A percentile compares a stretch with the other conserved stretches of the same genome.
Conservation (phyloP, 305 asterid species). For the Fraxinus xanthoxyloides region DNA sequence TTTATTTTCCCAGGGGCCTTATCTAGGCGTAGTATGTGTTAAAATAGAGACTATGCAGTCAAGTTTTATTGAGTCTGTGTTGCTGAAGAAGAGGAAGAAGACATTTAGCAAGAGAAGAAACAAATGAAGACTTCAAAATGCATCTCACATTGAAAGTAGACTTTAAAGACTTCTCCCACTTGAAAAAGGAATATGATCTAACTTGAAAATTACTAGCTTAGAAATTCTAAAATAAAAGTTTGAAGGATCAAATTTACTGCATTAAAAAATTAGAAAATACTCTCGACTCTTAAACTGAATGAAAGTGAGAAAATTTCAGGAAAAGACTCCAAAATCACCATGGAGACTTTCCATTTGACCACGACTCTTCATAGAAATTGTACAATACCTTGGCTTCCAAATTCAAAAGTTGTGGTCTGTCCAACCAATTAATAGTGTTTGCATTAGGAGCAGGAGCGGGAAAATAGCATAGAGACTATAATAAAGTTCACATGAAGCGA, state of each 20-base stretch:
- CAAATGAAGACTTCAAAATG: background rate
- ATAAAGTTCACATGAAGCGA: background rate
- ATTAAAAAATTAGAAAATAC: background rate
- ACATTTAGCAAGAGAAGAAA: background rate
- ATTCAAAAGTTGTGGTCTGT: background rate
- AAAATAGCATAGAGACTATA: background rate
- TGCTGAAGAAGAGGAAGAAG: background rate
- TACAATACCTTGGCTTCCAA: background rate
- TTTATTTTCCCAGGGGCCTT: background rate
- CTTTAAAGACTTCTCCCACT: background rate
- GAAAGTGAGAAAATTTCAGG: background rate
- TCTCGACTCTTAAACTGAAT: background rate
- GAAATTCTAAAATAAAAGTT: background rate
- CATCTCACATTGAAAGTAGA: background rate
- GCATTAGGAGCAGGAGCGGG: background rate
- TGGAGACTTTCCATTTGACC: background rate
- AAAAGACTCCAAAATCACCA: background rate
- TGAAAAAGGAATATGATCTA: background rate
- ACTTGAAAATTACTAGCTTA: background rate
- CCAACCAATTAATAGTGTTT: background rate
- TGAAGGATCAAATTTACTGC: background rate
- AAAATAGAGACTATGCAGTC: background rate
- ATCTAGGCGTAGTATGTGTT: background rate
- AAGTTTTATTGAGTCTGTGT: background rate
- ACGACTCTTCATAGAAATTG: background rate